phyloP scores from a whole-genome alignment of 352 stramenopile genomes.

The Pythium sukuiense region DNA sequence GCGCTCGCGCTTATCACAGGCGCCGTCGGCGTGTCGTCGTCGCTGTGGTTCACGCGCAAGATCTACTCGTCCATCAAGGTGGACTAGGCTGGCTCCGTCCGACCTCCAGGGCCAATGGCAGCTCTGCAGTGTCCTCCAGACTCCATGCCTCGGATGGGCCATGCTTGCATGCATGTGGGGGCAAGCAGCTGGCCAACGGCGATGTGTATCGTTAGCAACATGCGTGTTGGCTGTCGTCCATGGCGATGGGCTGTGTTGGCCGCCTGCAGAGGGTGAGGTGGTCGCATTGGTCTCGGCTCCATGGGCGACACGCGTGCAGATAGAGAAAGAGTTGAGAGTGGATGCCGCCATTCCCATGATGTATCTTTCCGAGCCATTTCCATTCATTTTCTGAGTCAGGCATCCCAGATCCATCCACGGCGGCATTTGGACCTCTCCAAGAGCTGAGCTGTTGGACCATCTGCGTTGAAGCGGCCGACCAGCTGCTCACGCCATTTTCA shows the following conservation, averaged over 20 bases:
- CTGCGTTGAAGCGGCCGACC: slow-evolving; percentile 18
- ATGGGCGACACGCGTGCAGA: not conserved
- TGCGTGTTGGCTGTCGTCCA: slow-evolving; percentile 1
- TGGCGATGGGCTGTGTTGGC: not conserved
- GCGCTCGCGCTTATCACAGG: slow-evolving; percentile 97
- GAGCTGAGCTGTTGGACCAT: slow-evolving; percentile 3
- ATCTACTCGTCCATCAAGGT: slow-evolving; percentile 99
- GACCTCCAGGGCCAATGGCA: not conserved
- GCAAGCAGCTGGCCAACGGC: slow-evolving; percentile 1
- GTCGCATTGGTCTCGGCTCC: not conserved
- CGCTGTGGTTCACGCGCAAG: slow-evolving; percentile 97
- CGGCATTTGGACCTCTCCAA: slow-evolving; percentile 1
- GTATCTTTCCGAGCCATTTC: not conserved
- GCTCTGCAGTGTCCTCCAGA: not conserved
- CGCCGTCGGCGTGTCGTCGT: slow-evolving; percentile 95
- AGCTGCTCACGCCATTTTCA: not conserved
- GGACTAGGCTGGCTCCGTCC: slow-evolving; percentile 68
- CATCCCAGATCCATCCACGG: slow-evolving; percentile 1
- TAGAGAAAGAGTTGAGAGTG: not conserved
- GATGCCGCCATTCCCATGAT: not conserved
- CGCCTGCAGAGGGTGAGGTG: not conserved
- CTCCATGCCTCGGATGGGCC: not conserved
- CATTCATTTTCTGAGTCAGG: not conserved
- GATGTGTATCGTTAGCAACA: slow-evolving; percentile 16
- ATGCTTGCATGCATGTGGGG: not conserved